Percentiles rank a stretch among this genome's conserved stretches.
Conservation (phyloP, 441 rosid genomes). For the Pelargonium fulgidum region DNA sequence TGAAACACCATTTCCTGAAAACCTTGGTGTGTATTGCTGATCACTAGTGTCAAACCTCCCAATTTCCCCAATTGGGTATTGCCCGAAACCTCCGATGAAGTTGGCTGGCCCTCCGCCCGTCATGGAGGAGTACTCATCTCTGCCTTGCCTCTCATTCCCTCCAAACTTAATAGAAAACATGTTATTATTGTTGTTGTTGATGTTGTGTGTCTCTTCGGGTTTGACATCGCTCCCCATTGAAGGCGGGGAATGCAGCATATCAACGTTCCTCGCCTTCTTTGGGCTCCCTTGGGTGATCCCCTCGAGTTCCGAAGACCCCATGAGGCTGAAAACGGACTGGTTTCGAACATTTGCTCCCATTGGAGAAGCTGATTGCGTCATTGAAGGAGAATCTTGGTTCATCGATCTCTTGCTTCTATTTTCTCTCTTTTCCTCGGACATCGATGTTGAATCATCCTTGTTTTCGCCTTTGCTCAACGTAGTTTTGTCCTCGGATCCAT, state of each 20-base stretch:
- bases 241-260: slow-evolving; percentile 46
- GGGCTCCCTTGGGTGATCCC: slow-evolving; percentile 73
- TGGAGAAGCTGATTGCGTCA: slow-evolving; percentile 47
- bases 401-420: not conserved
- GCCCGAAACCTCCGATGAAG: slow-evolving; percentile 77
- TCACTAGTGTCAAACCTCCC: slow-evolving; percentile 58
- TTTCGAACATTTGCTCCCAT: slow-evolving; percentile 35
- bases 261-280: slow-evolving; percentile 56
- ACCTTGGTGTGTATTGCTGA: slow-evolving; percentile 67
- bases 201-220: slow-evolving; percentile 17
- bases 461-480: slow-evolving; percentile 43
- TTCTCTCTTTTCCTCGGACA: slow-evolving; percentile 21
- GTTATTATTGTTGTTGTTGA: slow-evolving; percentile 23
- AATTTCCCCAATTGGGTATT: slow-evolving; percentile 78
- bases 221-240: slow-evolving; percentile 41
- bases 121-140: slow-evolving; percentile 77
- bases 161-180: slow-evolving; percentile 45
- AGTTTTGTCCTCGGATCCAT: slow-evolving; percentile 46
- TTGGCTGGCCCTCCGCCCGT: slow-evolving; percentile 41
- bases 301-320: slow-evolving; percentile 62
- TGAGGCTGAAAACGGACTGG: slow-evolving; percentile 51
- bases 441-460: slow-evolving; percentile 54
- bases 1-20: slow-evolving; percentile 75
- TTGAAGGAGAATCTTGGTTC: slow-evolving; percentile 34
- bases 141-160: slow-evolving; percentile 46